Conservation (phyloP, 2,329 filamentous ascomycete genomes). For the Aspergillus sp. region DNA sequence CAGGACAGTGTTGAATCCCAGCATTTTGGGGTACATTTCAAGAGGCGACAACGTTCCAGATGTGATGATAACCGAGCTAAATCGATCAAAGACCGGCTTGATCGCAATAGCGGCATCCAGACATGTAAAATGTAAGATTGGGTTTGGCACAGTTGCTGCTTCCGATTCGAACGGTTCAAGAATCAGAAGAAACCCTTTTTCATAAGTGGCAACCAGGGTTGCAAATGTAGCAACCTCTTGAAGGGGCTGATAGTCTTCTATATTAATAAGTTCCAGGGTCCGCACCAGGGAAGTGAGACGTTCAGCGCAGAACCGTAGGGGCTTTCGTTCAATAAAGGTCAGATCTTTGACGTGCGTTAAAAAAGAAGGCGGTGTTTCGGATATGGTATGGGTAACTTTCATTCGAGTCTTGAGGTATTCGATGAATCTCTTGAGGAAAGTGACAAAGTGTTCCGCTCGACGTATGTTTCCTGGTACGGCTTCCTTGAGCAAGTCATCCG, state of each 20-base stretch:
- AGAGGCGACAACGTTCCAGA: conserved; percentile 94
- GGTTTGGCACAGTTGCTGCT: conserved; percentile 90
- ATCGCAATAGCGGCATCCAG: conserved; percentile 97
- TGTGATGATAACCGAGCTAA: conserved; percentile 97
- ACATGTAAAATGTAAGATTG: conserved; percentile 94
- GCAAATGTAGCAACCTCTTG: conserved; percentile 98
- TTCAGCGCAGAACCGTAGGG: conserved; percentile 87
- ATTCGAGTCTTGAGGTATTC: conserved; percentile 97
- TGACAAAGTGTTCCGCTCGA: conserved; percentile 90
- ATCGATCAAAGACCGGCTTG: conserved; percentile 93
- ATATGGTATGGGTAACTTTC: conserved; percentile 97
- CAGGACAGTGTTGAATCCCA: conserved; percentile 85
- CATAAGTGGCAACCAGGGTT: conserved; percentile 91
- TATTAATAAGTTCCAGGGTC: conserved; percentile 92
- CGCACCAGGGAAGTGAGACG: conserved; percentile 88
- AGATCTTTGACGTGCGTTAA: conserved; percentile 88
- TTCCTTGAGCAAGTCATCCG: conserved; percentile 90
- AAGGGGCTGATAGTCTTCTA: conserved; percentile 93
- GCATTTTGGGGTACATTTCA: conserved; percentile 99
- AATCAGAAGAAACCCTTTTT: conserved; percentile 92
- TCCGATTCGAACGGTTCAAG: conserved; percentile 97
- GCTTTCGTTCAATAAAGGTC: conserved; percentile 97
- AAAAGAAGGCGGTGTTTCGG: conserved; percentile 92
- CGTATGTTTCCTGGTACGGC: conserved; percentile 95
- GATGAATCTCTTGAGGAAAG: conserved; percentile 93